Percentiles rank a stretch among this genome's conserved stretches.
These are phyloP conservation scores for carrot (Daucus carota) DNA, from an alignment of 129 eudicot genomes.

Conservation along the genomic window DNA sequence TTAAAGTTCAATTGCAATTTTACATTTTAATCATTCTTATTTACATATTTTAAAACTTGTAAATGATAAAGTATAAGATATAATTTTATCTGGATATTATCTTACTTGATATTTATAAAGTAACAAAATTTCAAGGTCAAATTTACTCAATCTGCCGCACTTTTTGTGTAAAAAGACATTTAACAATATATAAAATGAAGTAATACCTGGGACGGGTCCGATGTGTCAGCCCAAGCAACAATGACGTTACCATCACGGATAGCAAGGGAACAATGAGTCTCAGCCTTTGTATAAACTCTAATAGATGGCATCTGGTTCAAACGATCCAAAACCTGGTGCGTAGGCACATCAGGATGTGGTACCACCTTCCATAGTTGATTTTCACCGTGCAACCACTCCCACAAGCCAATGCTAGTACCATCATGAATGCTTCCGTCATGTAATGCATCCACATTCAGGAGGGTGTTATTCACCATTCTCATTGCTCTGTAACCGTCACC, in stretches of 20 bases:
- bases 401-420: conserved; percentile 53
- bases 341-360: too few relatives aligned
- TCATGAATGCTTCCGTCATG: conserved; percentile 66
- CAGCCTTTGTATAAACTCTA: conserved; percentile 50
- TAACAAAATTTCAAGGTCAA: too few relatives aligned
- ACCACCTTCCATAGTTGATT: conserved; percentile 58
- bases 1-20: too few relatives aligned
- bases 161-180: too few relatives aligned
- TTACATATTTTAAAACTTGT: too few relatives aligned
- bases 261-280: conserved; percentile 44
- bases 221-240: conserved; percentile 46
- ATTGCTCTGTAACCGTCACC: conserved; percentile 68
- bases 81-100: too few relatives aligned
- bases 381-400: conserved; percentile 66
- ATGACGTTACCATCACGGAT: conserved; percentile 51
- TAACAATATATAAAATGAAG: too few relatives aligned
- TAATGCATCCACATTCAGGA: conserved; percentile 65
- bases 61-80: too few relatives aligned
- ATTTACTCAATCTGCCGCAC: too few relatives aligned
- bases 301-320: conserved; percentile 37
- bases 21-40: too few relatives aligned
- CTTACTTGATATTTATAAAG: too few relatives aligned
- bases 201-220: conserved; percentile 50
- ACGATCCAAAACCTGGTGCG: conserved; percentile 2
- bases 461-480: conserved; percentile 74